Percentiles rank a stretch among this genome's conserved stretches.
Conservation (phyloP, 208 protist genomes). For the Endotrypanum monterogeii region DNA sequence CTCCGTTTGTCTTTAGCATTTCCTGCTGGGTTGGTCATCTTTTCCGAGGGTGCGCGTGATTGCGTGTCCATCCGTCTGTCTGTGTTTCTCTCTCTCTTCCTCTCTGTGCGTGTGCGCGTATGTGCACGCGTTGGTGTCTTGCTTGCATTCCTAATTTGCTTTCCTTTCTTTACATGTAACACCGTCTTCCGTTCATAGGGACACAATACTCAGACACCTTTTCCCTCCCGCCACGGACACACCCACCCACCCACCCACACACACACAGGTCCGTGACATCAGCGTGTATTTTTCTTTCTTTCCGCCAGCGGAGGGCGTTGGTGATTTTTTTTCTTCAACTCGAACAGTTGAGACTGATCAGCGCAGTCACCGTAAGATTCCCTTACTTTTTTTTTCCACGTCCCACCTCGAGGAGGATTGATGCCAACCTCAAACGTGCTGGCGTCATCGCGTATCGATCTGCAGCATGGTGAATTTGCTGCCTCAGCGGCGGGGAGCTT, state of each 20-base stretch:
- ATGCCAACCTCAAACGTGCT: not conserved
- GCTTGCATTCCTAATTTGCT: no score
- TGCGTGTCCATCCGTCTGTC: no score
- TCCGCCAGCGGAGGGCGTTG: not conserved
- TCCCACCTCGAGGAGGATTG: not conserved
- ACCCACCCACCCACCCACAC: not conserved
- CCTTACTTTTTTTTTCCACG: conserved; percentile 13
- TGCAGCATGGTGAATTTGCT: not conserved
- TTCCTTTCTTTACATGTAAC: no score
- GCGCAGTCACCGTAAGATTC: conserved; percentile 3
- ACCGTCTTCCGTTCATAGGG: not conserved
- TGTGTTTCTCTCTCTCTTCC: no score
- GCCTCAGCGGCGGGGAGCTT: not conserved
- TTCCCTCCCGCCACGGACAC: not conserved
- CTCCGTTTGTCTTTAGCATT: no score
- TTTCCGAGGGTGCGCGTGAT: no score
- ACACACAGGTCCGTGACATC: not conserved
- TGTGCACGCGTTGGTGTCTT: no score
- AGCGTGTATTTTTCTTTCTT: not conserved
- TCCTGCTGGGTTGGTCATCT: no score
- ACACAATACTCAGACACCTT: not conserved
- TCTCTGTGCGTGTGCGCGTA: no score
- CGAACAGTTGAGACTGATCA: not conserved
- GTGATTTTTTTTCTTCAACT: not conserved
- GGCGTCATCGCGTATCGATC: not conserved